Evolutionary conservation across 2,329 filamentous ascomycete genomes (phyloP), one percentile per base, ranked within the genome.

Genomic region (Pseudogymnoascus sp.): DNA sequence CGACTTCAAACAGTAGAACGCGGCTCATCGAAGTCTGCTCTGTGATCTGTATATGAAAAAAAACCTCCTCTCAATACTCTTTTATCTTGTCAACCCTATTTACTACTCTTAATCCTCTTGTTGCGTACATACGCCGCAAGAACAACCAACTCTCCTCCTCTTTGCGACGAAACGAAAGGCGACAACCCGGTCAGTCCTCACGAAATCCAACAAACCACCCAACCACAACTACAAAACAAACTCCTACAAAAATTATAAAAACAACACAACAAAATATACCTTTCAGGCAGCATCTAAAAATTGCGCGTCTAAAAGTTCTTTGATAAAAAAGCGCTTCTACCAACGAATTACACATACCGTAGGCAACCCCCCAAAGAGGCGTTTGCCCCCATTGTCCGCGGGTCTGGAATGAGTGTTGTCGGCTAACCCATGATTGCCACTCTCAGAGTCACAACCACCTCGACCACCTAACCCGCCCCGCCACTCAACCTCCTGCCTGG

Each of bases 11-110:
- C 27, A 31, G 27, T 58, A 58, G 31, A 58, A 15, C 29, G 48
- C 48, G 48, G 48, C 48, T 58, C 48, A 8, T 33, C 4, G 48
- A 58, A 58, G 48, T 58, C 48, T 58, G 48, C 48, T 18, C 48
- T 58, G 45, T 58, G 40, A 42, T 39, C n/a, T 39, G 36, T 8
- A 58, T 58, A 15, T 18, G 7, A 2, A 29, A 33, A 58, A 58
- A 25, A 25, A 12, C 40, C 40, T 25, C 40, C 18, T 13, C 48
- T 33, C 27, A 58, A 58, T 33, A 21, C 27, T 31, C 48, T 18
- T 55, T 35, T 58, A 58, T 35, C 27, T 31, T 31, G 27, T 58
- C 27, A 31, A 58, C 8, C 48, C n/a, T 58, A 15, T 21, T 58
- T 13, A 18, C 27, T 8, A 31, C 48, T 9, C 48, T 31, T 31